A percentile compares a stretch with the other conserved stretches of the same genome.
phyloP scores from a whole-genome alignment of 352 stramenopile species.

The Peronosclerospora sorghi region DNA sequence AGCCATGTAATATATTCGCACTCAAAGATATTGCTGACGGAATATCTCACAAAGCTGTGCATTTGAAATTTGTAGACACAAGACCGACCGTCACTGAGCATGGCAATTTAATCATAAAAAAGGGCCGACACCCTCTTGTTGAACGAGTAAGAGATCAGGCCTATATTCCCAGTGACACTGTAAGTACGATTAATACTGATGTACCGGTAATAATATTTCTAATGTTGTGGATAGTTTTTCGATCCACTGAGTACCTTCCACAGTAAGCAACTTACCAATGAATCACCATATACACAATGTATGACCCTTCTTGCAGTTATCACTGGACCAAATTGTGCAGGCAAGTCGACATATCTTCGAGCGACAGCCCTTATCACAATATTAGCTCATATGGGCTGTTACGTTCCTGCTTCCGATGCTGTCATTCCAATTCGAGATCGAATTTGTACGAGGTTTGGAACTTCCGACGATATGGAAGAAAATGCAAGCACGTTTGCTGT shows the following conservation, averaged over 20 bases:
- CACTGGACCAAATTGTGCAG: constrained; percentile 85
- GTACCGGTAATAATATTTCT: background rate
- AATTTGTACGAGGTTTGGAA: constrained; percentile 88
- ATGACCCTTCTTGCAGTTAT: constrained; percentile 42
- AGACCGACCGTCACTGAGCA: constrained; percentile 52
- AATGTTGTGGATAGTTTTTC: constrained; percentile 35
- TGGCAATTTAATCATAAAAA: constrained; percentile 73
- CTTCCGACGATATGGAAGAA: constrained; percentile 89
- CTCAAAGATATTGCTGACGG: background rate
- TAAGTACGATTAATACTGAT: constrained; percentile 11
- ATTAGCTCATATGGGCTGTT: constrained; percentile 86
- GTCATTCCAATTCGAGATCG: constrained; percentile 76
- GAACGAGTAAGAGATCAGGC: constrained; percentile 45
- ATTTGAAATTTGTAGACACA: constrained; percentile 29
- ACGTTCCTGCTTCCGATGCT: constrained; percentile 76
- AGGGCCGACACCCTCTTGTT: constrained; percentile 69
- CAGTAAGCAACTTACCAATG: constrained; percentile 21
- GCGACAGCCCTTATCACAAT: constrained; percentile 83
- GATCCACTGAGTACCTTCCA: constrained; percentile 64
- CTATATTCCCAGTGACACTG: constrained; percentile 84
- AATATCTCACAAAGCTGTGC: background rate
- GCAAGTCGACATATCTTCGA: constrained; percentile 86
- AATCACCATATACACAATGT: background rate
- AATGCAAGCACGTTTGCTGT: constrained; percentile 88
- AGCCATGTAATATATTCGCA: constrained; percentile 39